Percentiles rank a stretch among this genome's conserved stretches.
These are phyloP conservation scores for Ceratobasidium sp. DNA, from an alignment of 1,284 basidiomycete species.

Conservation along the genomic window DNA sequence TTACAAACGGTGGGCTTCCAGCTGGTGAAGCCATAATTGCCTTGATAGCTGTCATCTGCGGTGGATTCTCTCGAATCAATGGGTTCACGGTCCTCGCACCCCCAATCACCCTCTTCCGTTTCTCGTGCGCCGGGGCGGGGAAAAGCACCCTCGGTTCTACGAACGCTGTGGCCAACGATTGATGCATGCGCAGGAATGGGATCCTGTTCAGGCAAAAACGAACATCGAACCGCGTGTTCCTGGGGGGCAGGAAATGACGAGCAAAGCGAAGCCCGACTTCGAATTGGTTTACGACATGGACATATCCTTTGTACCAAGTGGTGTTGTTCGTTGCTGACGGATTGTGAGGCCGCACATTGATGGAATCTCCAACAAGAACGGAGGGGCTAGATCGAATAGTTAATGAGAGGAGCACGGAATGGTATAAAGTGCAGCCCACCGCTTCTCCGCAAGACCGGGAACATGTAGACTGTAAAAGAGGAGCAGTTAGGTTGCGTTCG, in stretches of 20 bases:
- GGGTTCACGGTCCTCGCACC: slow-evolving; percentile 59
- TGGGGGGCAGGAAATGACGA: slow-evolving; percentile 60
- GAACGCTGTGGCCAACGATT: slow-evolving; percentile 65
- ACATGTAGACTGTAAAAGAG: slow-evolving; percentile 63
- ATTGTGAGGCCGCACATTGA: slow-evolving; percentile 63
- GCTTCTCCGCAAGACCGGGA: slow-evolving; percentile 74
- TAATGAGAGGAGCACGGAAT: slow-evolving; percentile 71
- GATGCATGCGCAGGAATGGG: slow-evolving; percentile 68
- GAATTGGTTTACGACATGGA: slow-evolving; percentile 65
- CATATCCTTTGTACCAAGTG: slow-evolving; percentile 70
- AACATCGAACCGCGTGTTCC: slow-evolving; percentile 61
- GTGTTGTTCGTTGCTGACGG: slow-evolving; percentile 57
- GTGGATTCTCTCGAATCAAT: slow-evolving; percentile 63
- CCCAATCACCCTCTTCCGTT: slow-evolving; percentile 30
- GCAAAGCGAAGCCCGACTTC: slow-evolving; percentile 70
- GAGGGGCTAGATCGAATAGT: slow-evolving; percentile 60
- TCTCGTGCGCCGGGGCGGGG: slow-evolving; percentile 57
- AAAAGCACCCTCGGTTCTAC: slow-evolving; percentile 62
- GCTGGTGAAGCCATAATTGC: slow-evolving; percentile 63
- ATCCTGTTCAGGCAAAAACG: slow-evolving; percentile 70
- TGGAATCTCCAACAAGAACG: slow-evolving; percentile 51
- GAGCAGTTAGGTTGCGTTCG: neutral
- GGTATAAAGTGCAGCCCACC: slow-evolving; percentile 50
- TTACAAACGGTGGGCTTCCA: slow-evolving; percentile 69
- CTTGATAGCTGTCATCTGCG: slow-evolving; percentile 68